Evolutionary conservation across 164 flowering plant genomes (phyloP).

Genomic region (Akebia trifoliata): DNA sequence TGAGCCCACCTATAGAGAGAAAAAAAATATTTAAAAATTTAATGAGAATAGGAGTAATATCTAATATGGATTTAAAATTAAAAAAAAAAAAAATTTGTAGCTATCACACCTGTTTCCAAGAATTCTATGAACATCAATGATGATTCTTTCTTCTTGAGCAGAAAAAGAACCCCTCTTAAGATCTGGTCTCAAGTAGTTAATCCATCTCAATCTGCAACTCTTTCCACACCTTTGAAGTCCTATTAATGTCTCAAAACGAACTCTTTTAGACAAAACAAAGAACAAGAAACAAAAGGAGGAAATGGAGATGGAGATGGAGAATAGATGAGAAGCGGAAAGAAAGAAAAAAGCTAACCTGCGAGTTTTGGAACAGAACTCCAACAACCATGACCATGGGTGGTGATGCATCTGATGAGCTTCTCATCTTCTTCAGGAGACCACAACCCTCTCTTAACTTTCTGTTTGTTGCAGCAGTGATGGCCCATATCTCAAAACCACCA

Average conservation of each 20-base stretch:
- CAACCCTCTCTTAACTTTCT: conserved; percentile 41
- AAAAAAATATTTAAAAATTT: background rate
- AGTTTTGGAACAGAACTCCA: conserved; percentile 42
- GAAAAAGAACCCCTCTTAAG: conserved; percentile 42
- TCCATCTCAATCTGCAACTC: conserved; percentile 48
- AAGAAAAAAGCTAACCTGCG: conserved; percentile 23
- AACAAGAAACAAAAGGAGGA: background rate
- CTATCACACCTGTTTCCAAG: conserved; percentile 35
- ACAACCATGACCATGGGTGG: conserved; percentile 39
- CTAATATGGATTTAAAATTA: background rate
- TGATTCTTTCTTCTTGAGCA: conserved; percentile 33
- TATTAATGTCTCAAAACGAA: conserved; percentile 8
- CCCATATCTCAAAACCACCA: conserved; percentile 25
- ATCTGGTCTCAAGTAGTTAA: conserved; percentile 43
- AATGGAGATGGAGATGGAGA: background rate
- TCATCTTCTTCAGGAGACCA: conserved; percentile 53
- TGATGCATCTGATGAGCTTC: conserved; percentile 33
- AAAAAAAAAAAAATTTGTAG: background rate
- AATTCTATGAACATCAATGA: conserved; percentile 41
- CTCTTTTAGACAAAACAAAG: background rate
- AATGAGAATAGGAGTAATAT: background rate
- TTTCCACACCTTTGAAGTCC: conserved; percentile 47
- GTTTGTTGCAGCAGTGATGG: conserved; percentile 43
- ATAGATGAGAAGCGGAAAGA: background rate
- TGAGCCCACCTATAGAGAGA: conserved; percentile 64